Evolutionary conservation across 352 stramenopile species (phyloP).

Genomic region (Phytophthora niederhauseri): DNA sequence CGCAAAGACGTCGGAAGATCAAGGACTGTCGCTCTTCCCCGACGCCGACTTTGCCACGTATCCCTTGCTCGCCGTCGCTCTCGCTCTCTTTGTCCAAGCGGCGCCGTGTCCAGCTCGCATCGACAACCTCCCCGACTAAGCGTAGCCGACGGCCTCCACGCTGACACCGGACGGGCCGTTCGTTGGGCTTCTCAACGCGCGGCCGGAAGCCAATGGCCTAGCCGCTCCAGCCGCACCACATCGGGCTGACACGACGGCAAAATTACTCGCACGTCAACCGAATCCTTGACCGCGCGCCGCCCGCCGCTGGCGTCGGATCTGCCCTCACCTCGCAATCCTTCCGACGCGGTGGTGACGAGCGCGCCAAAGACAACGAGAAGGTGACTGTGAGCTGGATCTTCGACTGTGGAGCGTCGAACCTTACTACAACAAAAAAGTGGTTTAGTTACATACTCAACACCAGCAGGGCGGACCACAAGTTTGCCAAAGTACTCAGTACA

Average conservation of each 20-base stretch:
- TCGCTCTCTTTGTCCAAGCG: not conserved
- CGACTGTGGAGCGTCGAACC: constrained; percentile 1
- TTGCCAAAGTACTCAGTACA: not conserved
- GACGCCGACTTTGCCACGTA: too few relatives aligned
- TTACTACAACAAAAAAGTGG: constrained; percentile 11
- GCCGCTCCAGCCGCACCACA: too few relatives aligned
- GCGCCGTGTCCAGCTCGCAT: not conserved
- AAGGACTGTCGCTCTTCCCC: too few relatives aligned
- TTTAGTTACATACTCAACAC: constrained; percentile 7
- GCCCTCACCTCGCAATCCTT: constrained; percentile 2
- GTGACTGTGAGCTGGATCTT: constrained; percentile 5
- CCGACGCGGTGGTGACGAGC: not conserved
- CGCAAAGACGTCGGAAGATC: too few relatives aligned
- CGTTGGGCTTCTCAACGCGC: too few relatives aligned
- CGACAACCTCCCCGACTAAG: not conserved
- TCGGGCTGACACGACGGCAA: not conserved
- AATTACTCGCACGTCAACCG: constrained; percentile 6
- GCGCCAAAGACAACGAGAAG: not conserved
- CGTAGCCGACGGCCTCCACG: not conserved
- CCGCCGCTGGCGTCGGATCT: not conserved
- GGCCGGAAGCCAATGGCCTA: too few relatives aligned
- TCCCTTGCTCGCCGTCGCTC: too few relatives aligned
- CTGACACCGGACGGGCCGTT: not conserved
- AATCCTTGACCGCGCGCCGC: not conserved
- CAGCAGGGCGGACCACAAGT: not conserved